These are phyloP conservation scores for Macrolepiota fuliginosa DNA, from an alignment of 768 basidiomycete species.

Conservation along the genomic window DNA sequence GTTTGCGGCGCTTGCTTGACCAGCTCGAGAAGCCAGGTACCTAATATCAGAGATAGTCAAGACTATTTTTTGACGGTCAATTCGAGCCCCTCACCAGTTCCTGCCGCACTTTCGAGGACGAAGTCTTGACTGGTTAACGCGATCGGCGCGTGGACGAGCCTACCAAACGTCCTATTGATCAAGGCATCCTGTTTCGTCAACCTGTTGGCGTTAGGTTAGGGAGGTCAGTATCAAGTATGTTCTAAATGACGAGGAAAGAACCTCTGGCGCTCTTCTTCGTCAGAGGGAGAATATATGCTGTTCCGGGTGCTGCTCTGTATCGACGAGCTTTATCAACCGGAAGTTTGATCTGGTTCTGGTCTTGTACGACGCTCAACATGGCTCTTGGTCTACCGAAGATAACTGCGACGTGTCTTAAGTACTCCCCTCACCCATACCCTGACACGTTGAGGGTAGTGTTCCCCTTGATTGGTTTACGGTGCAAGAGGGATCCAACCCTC, in stretches of 20 bases:
- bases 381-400: not conserved
- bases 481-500: no score
- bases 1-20: not conserved
- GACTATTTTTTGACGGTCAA: not conserved
- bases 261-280: not conserved
- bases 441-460: no score
- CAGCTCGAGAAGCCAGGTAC: not conserved
- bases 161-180: not conserved
- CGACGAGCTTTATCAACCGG: not conserved
- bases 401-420: no score
- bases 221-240: not conserved
- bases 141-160: not conserved
- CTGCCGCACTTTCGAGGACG: not conserved
- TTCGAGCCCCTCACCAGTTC: not conserved
- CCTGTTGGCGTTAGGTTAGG: not conserved
- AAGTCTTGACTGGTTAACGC: not conserved
- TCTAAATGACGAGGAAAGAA: not conserved
- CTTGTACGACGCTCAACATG: not conserved
- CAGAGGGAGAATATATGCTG: conserved; percentile 26
- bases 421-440: no score
- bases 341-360: not conserved
- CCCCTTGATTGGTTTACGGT: no score
- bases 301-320: not conserved
- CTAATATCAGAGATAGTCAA: not conserved
- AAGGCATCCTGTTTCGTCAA: not conserved